Base-by-base conservation (phyloP, 495 filamentous ascomycete genomes). In the Chlorociboria aeruginascens region DNA sequence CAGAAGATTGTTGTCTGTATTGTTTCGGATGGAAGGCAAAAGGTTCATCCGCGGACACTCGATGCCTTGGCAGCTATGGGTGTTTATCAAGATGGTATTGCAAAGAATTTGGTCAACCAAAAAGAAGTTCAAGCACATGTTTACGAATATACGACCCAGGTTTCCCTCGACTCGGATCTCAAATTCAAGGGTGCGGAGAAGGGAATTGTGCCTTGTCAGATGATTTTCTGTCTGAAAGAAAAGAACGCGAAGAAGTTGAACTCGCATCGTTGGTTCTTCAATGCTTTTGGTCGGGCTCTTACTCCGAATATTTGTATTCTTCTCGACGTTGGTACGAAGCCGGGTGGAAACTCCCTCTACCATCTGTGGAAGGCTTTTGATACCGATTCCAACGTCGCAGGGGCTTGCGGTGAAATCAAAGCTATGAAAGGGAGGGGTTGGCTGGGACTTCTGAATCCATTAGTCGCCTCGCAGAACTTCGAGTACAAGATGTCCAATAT, bases 401-500 rank as follows among this genome's bases (percentile, higher is more conserved):
- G 93, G 42, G 93, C 93, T 8, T 94, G 89, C 44, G 93, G 93
- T 38, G 93, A 99, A 69, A 97, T 97, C 64, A 92, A 85, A 62
- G 93, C 93, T 6, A 89, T 89, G 61, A 96, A 93, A 57, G 92
- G 92, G 9, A 86, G 82, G 56, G 79, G 70, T 25, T 86, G 82
- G 65, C 67, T 82, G 12, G 86, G 89, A 16, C 75, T 99, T 16
- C 69, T 99, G 35, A 97, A 97, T 60, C 93, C 93, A 0, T 74
- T 99, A 3, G 89, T 99, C 7, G 93, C 93, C 0, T 89, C 85
- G 39, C 93, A 99, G 63, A 97, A 99, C 58, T 99, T 97, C 56
- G 93, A 99, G 65, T 99, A 99, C 72, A 99, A 99, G 69, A 95
- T 97, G 90, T 94, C 86, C 7, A 99, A 97, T 52, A 99, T 99